Evolutionary conservation across 768 basidiomycete genomes (phyloP).

Genomic region (Naematelia encephala): DNA sequence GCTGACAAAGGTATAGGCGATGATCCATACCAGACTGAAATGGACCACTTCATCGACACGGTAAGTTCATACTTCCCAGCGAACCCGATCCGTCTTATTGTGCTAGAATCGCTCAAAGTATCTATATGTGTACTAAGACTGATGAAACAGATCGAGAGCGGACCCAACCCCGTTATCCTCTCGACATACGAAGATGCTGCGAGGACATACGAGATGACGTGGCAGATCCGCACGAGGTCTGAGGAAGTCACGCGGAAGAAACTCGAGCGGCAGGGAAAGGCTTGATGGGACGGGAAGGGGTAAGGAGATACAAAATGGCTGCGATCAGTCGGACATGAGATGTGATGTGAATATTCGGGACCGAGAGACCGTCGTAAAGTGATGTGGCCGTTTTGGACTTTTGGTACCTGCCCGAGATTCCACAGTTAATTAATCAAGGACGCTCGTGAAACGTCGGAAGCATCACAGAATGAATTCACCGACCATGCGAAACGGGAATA

Average conservation of each 20-base stretch:
- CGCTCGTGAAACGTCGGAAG: no score
- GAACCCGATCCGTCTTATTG: no score
- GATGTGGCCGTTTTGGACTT: no score
- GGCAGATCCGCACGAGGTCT: conserved; percentile 68
- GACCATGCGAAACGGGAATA: no score
- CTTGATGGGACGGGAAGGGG: neutral
- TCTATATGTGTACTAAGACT: no score
- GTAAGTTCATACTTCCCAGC: conserved; percentile 12
- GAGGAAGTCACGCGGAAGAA: conserved; percentile 19
- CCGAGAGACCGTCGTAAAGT: no score
- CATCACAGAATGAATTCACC: no score
- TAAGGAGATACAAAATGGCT: neutral
- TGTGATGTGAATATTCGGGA: no score
- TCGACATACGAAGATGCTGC: conserved; percentile 80
- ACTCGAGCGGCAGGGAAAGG: neutral
- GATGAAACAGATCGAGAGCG: conserved; percentile 52
- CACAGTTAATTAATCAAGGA: no score
- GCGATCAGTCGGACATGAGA: neutral
- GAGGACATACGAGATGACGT: conserved; percentile 82
- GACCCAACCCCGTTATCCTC: conserved; percentile 73
- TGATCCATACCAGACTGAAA: conserved; percentile 67
- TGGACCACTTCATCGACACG: conserved; percentile 76
- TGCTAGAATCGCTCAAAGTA: no score
- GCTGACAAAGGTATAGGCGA: conserved; percentile 24
- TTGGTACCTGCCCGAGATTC: no score